These are phyloP conservation scores for Trypanosoma avium DNA, from an alignment of 208 protist species.

Conservation along the genomic window DNA sequence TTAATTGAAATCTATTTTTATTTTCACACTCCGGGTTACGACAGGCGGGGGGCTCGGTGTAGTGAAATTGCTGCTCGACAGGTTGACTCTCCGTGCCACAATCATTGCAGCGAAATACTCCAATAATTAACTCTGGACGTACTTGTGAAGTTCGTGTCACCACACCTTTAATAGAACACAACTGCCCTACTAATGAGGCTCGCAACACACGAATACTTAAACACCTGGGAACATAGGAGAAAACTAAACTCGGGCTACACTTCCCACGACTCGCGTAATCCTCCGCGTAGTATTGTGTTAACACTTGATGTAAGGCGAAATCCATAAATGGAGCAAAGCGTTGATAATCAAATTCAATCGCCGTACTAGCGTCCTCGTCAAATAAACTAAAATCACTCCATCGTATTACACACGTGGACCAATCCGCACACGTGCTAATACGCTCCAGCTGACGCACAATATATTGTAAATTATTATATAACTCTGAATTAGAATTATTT, in stretches of 20 bases:
- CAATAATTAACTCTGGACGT: constrained; percentile 97
- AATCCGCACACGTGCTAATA: constrained; percentile 73
- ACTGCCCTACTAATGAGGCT: constrained; percentile 92
- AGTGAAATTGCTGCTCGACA: constrained; percentile 98
- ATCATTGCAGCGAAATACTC: constrained; percentile 96
- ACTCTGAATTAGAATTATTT: constrained; percentile 18
- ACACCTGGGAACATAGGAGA: constrained; percentile 78
- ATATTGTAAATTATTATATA: constrained; percentile 39
- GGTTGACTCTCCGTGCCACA: constrained; percentile 89
- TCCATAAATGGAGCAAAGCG: constrained; percentile 77
- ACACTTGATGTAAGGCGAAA: constrained; percentile 68
- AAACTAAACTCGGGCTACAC: constrained; percentile 75
- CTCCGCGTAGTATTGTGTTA: constrained; percentile 82
- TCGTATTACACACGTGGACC: constrained; percentile 82
- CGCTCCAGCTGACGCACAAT: constrained; percentile 74
- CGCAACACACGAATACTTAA: constrained; percentile 94
- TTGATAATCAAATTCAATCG: constrained; percentile 81
- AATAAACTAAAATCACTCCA: constrained; percentile 74
- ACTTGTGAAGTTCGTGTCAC: constrained; percentile 99
- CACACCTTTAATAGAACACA: constrained; percentile 96
- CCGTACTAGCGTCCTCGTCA: constrained; percentile 67
- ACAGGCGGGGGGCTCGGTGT: constrained; percentile 95
- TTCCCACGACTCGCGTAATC: constrained; percentile 75
- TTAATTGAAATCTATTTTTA: constrained; percentile 86
- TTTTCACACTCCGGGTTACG: constrained; percentile 92